Evolutionary conservation across 148 eudicot genomes (phyloP).

Genomic region (Vaccinium corymbosum): DNA sequence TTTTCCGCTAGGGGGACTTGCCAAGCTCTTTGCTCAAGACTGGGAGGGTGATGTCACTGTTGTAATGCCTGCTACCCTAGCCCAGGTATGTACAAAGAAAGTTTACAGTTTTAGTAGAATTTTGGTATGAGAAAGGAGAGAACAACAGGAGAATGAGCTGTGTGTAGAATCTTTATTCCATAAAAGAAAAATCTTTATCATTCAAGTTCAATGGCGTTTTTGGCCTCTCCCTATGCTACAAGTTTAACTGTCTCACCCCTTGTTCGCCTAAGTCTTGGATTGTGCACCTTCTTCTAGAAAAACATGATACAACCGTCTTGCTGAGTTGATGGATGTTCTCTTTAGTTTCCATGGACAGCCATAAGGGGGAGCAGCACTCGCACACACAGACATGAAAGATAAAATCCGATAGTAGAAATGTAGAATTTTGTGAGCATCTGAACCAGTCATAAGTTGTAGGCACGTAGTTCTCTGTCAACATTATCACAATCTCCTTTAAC

Average conservation of each 20-base stretch:
- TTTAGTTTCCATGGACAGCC: not conserved
- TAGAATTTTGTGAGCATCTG: not conserved
- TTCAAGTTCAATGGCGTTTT: not conserved
- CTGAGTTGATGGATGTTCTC: not conserved
- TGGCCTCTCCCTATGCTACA: not conserved
- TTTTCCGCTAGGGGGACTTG: constrained; percentile 80
- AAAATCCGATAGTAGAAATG: not conserved
- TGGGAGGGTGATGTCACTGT: constrained; percentile 99
- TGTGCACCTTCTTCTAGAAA: not conserved
- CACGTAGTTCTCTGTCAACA: not conserved
- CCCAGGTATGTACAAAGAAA: constrained; percentile 58
- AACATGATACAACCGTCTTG: not conserved
- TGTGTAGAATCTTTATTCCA: not conserved
- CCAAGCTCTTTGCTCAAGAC: constrained; percentile 94
- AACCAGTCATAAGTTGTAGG: not conserved
- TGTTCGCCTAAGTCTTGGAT: not conserved
- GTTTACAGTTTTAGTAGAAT: not conserved
- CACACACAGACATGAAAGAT: not conserved
- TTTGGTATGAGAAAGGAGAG: not conserved
- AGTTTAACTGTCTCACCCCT: not conserved
- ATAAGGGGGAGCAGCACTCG: not conserved
- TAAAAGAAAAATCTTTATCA: not conserved
- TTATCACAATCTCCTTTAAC: not conserved
- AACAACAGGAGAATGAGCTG: not conserved
- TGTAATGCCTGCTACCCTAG: constrained; percentile 96